Percentiles rank a stretch among this genome's conserved stretches.
phyloP scores from a whole-genome alignment of 2,329 filamentous ascomycete species.

The Aspergillus tanneri region DNA sequence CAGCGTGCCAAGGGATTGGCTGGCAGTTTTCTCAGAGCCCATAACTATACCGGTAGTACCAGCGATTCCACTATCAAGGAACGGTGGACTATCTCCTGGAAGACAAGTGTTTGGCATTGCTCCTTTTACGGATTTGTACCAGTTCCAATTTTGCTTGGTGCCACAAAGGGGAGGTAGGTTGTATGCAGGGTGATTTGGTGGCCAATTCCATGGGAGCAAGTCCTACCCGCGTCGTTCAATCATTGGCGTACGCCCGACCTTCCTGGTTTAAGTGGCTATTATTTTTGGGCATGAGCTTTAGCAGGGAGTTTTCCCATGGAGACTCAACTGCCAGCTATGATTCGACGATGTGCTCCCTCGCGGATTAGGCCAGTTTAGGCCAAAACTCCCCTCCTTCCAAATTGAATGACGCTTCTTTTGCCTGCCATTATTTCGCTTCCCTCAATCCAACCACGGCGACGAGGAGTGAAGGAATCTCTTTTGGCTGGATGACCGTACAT shows the following conservation, averaged over 20 bases:
- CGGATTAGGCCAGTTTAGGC: neutral
- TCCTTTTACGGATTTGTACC: neutral
- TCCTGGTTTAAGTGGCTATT: neutral
- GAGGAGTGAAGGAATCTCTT: neutral
- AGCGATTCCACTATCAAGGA: neutral
- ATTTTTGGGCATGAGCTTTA: neutral
- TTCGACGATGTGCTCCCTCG: neutral
- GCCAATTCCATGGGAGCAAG: neutral
- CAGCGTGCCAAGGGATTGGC: conserved; percentile 15
- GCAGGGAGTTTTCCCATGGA: neutral
- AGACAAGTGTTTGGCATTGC: neutral
- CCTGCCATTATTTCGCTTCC: neutral
- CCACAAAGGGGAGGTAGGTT: neutral
- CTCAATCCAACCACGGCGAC: neutral
- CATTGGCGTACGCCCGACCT: conserved; percentile 3
- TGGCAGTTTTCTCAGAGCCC: conserved; percentile 15
- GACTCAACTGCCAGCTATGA: neutral
- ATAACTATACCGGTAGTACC: conserved; percentile 10
- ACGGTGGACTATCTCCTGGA: neutral
- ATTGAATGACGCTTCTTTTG: neutral
- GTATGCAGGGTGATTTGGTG: conserved; percentile 2
- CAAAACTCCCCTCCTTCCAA: neutral
- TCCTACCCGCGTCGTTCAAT: conserved; percentile 2
- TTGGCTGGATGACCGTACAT: neutral
- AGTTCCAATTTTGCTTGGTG: neutral